Percentiles rank a stretch among this genome's conserved stretches.
These are phyloP conservation scores for Monascus ruber DNA, from an alignment of 2,329 filamentous ascomycete species.

Conservation along the genomic window DNA sequence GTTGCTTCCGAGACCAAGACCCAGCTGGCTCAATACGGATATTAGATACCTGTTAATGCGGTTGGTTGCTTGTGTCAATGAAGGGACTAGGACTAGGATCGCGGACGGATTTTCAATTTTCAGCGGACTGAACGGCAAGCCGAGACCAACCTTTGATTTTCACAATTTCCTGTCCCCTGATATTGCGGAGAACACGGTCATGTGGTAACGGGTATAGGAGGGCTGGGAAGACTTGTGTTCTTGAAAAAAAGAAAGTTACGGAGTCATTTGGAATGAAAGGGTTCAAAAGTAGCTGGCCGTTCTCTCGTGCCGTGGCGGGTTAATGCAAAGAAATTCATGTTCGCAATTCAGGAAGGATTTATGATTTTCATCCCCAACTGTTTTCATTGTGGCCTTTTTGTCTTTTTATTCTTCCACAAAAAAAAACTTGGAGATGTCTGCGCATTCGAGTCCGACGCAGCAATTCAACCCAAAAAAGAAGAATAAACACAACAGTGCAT, in stretches of 20 bases:
- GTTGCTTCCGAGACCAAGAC: constrained; percentile 77
- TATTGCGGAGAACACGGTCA: constrained; percentile 25
- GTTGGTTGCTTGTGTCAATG: constrained; percentile 31
- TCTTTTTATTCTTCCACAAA: too few species aligned
- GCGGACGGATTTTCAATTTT: constrained; percentile 25
- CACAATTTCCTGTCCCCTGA: constrained; percentile 9
- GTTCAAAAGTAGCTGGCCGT: constrained; percentile 32
- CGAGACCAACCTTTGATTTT: constrained; percentile 22
- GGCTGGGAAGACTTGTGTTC: constrained; percentile 18
- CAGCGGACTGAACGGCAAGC: constrained; percentile 30
- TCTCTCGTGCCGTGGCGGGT: constrained; percentile 32
- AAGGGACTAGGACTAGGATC: constrained; percentile 27
- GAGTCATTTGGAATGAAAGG: constrained; percentile 32
- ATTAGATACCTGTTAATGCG: constrained; percentile 50
- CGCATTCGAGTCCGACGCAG: too few species aligned
- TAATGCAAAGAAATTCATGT: constrained; percentile 29
- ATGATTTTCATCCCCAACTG: too few species aligned
- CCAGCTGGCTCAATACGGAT: constrained; percentile 82
- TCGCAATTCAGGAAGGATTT: neutral
- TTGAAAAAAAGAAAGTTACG: constrained; percentile 23
- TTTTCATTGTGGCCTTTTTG: too few species aligned
- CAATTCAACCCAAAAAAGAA: too few species aligned
- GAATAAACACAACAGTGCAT: too few species aligned
- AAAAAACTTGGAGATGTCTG: too few species aligned
- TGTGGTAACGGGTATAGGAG: constrained; percentile 24